Percentiles rank a stretch among this genome's conserved stretches.
Evolutionary conservation across 352 stramenopile species (phyloP).

Genomic region (Paralagenidium karlingii): DNA sequence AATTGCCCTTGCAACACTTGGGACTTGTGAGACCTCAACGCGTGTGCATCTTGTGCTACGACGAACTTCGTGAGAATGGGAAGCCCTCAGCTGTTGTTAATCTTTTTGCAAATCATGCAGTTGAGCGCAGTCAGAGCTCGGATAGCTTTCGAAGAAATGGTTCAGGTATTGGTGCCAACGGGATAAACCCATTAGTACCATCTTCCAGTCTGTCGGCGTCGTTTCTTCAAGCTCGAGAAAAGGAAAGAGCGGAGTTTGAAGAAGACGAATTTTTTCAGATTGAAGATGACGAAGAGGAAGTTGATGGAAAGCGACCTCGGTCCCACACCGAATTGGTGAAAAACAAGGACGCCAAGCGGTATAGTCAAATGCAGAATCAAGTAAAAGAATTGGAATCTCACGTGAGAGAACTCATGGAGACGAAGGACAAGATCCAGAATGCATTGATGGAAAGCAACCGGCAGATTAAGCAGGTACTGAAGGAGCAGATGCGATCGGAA

Average conservation of each 20-base stretch:
- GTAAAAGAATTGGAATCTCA: conserved; percentile 56
- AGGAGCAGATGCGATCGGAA: conserved; percentile 21
- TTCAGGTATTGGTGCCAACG: no score
- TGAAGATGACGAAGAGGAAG: neutral
- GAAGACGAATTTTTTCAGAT: no score
- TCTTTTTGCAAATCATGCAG: conserved; percentile 30
- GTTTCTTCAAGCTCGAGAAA: no score
- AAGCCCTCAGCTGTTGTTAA: conserved; percentile 67
- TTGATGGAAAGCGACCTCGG: neutral
- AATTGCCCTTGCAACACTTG: conserved; percentile 42
- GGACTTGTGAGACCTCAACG: conserved; percentile 47
- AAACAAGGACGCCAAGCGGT: conserved; percentile 34
- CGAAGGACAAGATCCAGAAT: conserved; percentile 37
- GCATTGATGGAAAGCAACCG: conserved; percentile 34
- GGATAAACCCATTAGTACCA: no score
- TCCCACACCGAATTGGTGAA: conserved; percentile 18
- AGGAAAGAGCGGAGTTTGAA: no score
- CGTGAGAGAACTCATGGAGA: conserved; percentile 37
- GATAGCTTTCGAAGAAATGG: no score
- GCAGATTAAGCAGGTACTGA: conserved; percentile 21
- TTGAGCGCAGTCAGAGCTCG: no score
- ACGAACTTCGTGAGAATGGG: conserved; percentile 62
- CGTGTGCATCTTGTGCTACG: conserved; percentile 72
- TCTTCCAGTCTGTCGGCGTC: no score
- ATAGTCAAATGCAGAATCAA: conserved; percentile 49